Conservation (phyloP, 768 basidiomycete genomes). For the Exidia glandulosa region DNA sequence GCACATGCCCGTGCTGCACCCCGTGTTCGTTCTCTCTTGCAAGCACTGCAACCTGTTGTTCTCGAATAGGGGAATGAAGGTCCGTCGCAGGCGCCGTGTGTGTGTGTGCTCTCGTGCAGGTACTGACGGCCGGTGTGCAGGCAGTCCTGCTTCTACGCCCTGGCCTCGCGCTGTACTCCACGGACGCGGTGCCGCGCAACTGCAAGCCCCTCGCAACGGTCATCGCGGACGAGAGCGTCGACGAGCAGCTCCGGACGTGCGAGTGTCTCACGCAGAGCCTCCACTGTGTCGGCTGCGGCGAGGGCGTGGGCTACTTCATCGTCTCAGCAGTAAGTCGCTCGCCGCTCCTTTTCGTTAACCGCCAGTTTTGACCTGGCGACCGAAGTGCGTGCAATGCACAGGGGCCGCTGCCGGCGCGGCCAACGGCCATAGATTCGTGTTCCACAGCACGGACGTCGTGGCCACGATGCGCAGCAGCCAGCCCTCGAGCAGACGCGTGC, state of each 20-base stretch:
- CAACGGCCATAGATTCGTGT: slow-evolving; percentile 81
- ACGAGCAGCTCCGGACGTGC: slow-evolving; percentile 45
- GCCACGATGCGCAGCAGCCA: slow-evolving; percentile 14
- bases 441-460: slow-evolving; percentile 60
- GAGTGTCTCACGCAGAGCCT: slow-evolving; percentile 78
- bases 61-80: slow-evolving; percentile 82
- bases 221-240: slow-evolving; percentile 29
- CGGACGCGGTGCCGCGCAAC: slow-evolving; percentile 68
- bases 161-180: slow-evolving; percentile 71
- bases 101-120: background rate
- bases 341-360: background rate
- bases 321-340: slow-evolving; percentile 45
- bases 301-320: slow-evolving; percentile 68
- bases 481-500: background rate
- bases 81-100: slow-evolving; percentile 16
- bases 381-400: slow-evolving; percentile 59
- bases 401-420: slow-evolving; percentile 37
- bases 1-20: background rate
- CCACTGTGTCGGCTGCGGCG: slow-evolving; percentile 71
- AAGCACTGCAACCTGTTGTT: slow-evolving; percentile 60
- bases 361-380: slow-evolving; percentile 7
- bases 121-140: slow-evolving; percentile 23
- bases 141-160: slow-evolving; percentile 77
- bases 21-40: slow-evolving; percentile 73
- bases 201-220: slow-evolving; percentile 39